Evolutionary conservation across 2,329 filamentous ascomycete species (phyloP), one percentile per base, ranked within the genome.

Genomic region (Reticulascus tulasneorum): DNA sequence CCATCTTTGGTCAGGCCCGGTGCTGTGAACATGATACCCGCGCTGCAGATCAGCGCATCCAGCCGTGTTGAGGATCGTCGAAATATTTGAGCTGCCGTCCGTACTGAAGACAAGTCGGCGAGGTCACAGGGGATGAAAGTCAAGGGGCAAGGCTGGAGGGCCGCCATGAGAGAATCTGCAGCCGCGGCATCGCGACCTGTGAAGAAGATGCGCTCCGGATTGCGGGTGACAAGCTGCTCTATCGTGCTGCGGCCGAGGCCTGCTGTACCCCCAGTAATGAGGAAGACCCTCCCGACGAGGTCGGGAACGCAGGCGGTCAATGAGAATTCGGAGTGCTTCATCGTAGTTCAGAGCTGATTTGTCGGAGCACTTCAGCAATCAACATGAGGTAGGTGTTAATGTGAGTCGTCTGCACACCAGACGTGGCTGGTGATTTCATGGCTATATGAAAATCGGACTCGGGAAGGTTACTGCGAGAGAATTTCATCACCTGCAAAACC

Each of bases 221-320:
- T 44, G 42, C 67, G 64, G 37, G 58, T 56, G 16, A 61, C 53
- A 16, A 67, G 53, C 24, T 60, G 55, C 7, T 58, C 48, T 31
- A 65, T 51, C 7, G 58, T 59, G 44, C 65, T 58, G 38, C 54
- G 58, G 13, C 65, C 64, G 6, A 68, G 52, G 1, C 64, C 65
- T n/a, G 53, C 45, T 30, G 62, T 67, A 31, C 57, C 61, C 12
- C 62, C 62, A 9, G 61, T 64, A 19, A 64, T 50, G 9, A 63
- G 45, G 13, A 64, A 56, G 17, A 59, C 49, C 35, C 58, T 62
- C n/a, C 54, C 58, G 6, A 46, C 31, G 5, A 63, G 48, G 22
- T 54, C 45, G 2, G 59, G 59, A 17, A 64, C n/a, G n/a, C n/a
- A n/a, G n/a, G n/a, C n/a, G n/a, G n/a, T n/a, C n/a, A n/a, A n/a